Conservation (phyloP, 164 flowering plant species). For the Aristolochia fimbriata region DNA sequence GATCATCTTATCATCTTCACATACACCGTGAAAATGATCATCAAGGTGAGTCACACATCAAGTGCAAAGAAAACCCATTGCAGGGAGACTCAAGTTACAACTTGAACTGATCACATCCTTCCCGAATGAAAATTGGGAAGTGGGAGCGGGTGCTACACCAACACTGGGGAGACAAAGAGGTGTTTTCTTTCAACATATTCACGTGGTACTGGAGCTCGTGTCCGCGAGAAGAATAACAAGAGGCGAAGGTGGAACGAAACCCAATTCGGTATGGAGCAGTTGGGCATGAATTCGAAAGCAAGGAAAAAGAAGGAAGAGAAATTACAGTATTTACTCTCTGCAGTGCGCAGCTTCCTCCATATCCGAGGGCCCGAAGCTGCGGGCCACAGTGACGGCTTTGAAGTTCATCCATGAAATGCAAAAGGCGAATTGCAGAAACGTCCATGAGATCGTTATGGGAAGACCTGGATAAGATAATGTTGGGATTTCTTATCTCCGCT, state of each 20-base stretch:
- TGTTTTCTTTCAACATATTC: too few species aligned
- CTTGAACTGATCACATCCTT: too few species aligned
- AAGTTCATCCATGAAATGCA: conserved; percentile 9
- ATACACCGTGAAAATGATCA: neutral
- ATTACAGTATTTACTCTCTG: conserved; percentile 3
- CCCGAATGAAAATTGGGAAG: too few species aligned
- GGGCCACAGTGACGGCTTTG: conserved; percentile 1
- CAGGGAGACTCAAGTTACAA: neutral
- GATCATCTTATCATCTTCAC: conserved; percentile 31
- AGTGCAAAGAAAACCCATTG: conserved; percentile 5
- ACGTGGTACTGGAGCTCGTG: neutral
- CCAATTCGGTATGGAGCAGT: neutral
- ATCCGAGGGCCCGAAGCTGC: neutral
- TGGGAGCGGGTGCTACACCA: too few species aligned
- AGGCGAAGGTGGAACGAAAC: neutral
- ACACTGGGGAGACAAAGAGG: too few species aligned
- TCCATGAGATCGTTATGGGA: neutral
- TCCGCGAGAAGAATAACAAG: neutral
- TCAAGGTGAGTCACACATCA: too few species aligned
- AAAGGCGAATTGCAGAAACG: neutral
- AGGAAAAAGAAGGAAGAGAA: conserved; percentile 1
- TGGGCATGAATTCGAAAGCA: conserved; percentile 4
- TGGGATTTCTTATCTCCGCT: too few species aligned
- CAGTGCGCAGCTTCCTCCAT: neutral
- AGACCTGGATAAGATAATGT: conserved; percentile 18